Percentiles rank a stretch among this genome's conserved stretches.
Evolutionary conservation across 768 basidiomycete genomes (phyloP).

Genomic region (Peribolospora baueri): DNA sequence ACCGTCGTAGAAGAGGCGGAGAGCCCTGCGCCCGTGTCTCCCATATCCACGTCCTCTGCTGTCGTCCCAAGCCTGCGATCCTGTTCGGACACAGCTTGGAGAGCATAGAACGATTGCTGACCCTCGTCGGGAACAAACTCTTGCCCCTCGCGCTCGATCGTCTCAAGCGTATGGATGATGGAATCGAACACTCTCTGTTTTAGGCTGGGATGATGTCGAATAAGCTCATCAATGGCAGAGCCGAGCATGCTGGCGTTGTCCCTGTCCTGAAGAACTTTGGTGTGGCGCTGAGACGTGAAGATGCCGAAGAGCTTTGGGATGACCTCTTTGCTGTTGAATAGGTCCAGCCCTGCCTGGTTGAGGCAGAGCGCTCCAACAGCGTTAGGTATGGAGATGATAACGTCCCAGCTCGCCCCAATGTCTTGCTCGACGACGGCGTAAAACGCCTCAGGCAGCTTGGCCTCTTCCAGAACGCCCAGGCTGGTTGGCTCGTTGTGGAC

Average conservation of each 20-base stretch:
- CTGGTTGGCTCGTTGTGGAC: constrained; percentile 98
- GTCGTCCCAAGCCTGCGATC: not conserved
- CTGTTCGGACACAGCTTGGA: not conserved
- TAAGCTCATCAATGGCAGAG: constrained; percentile 74
- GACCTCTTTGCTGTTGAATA: constrained; percentile 48
- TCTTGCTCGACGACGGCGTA: constrained; percentile 63
- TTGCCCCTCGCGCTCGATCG: constrained; percentile 50
- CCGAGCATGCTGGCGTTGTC: constrained; percentile 79
- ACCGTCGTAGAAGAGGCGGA: not conserved
- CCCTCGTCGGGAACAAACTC: constrained; percentile 6
- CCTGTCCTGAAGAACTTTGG: constrained; percentile 67
- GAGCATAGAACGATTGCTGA: not conserved
- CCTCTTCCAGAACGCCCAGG: constrained; percentile 73
- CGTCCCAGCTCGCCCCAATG: constrained; percentile 69
- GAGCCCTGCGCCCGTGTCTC: not conserved
- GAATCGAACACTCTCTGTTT: constrained; percentile 57
- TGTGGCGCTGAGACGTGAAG: constrained; percentile 60
- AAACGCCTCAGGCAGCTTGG: constrained; percentile 64
- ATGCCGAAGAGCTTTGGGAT: constrained; percentile 64
- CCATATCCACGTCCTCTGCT: not conserved
- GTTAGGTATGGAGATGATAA: constrained; percentile 76
- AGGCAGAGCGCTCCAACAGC: constrained; percentile 90
- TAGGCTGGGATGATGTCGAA: constrained; percentile 78
- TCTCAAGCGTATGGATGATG: constrained; percentile 40
- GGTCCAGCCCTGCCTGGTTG: constrained; percentile 65